phyloP scores from a whole-genome alignment of 73 alveolate genomes.

The Tetrahymena borealis region DNA sequence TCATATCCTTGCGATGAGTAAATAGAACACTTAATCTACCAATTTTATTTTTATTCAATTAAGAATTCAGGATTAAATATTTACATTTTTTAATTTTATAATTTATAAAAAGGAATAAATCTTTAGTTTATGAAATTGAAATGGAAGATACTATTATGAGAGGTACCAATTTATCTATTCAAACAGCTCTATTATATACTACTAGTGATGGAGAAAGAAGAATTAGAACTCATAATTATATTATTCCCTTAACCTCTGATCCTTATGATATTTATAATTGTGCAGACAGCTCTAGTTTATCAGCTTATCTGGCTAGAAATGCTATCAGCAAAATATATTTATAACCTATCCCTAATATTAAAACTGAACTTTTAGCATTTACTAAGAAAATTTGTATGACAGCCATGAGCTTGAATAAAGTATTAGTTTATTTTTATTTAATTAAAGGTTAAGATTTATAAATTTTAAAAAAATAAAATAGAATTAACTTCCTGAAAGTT shows the following conservation, averaged over 20 bases:
- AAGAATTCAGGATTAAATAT: neutral
- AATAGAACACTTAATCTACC: neutral
- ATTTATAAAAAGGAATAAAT: neutral
- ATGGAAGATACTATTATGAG: conserved; percentile 24
- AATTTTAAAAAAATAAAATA: neutral
- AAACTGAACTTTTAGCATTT: neutral
- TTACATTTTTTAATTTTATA: neutral
- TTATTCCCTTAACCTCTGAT: conserved; percentile 14
- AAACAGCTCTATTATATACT: conserved; percentile 84
- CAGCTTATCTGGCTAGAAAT: neutral
- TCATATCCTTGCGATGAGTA: conserved; percentile 19
- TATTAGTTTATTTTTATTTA: neutral
- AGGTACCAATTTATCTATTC: conserved; percentile 66
- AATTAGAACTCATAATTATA: conserved; percentile 78
- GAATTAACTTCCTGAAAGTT: neutral
- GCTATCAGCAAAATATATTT: neutral
- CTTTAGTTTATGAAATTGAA: conserved; percentile 29
- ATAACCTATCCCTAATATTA: neutral
- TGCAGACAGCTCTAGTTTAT: conserved; percentile 9
- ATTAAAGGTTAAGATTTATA: neutral
- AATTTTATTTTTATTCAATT: neutral
- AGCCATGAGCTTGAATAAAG: neutral
- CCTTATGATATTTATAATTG: neutral
- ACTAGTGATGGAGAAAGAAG: conserved; percentile 88
- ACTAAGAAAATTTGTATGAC: neutral